Percentiles rank a stretch among this genome's conserved stretches.
phyloP scores from a whole-genome alignment of 192 early-diverging fungal species.

The Coemansia sp. region DNA sequence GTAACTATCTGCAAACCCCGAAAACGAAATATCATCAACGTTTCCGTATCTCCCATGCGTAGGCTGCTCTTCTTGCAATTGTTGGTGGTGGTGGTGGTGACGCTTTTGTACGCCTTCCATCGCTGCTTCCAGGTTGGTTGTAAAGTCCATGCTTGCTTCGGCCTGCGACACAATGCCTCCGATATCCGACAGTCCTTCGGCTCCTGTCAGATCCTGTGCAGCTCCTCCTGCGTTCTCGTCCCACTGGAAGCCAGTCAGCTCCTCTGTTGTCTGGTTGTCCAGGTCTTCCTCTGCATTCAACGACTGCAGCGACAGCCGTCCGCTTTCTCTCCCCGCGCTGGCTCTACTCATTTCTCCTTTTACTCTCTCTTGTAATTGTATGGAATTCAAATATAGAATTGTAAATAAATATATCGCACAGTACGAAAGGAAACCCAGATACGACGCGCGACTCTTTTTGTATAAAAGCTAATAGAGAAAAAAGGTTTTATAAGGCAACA shows the following conservation, averaged over 20 bases:
- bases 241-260: constrained; percentile 6
- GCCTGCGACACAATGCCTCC: constrained; percentile 37
- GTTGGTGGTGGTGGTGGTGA: too few relatives aligned
- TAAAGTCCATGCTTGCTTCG: constrained; percentile 43
- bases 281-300: background rate
- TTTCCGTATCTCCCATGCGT: background rate
- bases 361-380: background rate
- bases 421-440: too few relatives aligned
- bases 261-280: background rate
- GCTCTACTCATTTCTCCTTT: background rate
- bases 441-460: too few relatives aligned
- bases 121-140: constrained; percentile 28
- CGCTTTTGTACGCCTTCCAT: constrained; percentile 34
- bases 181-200: constrained; percentile 33
- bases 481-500: too few relatives aligned
- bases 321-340: background rate
- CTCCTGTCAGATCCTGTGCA: constrained; percentile 19
- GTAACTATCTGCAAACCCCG: constrained; percentile 37
- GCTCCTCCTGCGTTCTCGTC: constrained; percentile 15
- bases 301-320: background rate
- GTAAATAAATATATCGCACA: too few relatives aligned
- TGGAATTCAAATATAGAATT: too few relatives aligned
- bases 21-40: constrained; percentile 30
- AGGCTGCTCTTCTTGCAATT: background rate
- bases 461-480: too few relatives aligned